These are phyloP conservation scores for Acer yangbiense DNA, from an alignment of 345 rosid species.

Conservation along the genomic window DNA sequence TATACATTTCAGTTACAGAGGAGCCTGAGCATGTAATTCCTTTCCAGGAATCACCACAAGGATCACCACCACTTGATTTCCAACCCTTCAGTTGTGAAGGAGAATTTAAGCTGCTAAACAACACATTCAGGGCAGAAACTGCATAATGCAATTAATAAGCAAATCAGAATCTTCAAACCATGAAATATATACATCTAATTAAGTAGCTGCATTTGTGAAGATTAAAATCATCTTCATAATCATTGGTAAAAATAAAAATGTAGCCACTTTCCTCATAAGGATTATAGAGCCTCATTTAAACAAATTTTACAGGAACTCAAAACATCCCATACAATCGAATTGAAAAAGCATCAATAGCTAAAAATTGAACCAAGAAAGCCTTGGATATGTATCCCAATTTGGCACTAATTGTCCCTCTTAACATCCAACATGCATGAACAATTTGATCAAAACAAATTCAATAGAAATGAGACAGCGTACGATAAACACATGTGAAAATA, in stretches of 20 bases:
- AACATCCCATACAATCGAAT: background rate
- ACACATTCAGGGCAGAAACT: slow-evolving; percentile 86
- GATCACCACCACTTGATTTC: slow-evolving; percentile 81
- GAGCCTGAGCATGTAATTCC: slow-evolving; percentile 88
- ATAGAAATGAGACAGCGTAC: background rate
- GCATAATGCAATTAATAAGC: slow-evolving; percentile 25
- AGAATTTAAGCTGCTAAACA: slow-evolving; percentile 78
- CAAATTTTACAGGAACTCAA: background rate
- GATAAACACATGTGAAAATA: background rate
- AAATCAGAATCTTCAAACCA: slow-evolving; percentile 18
- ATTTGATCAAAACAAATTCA: background rate
- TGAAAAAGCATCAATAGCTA: background rate
- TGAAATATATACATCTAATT: too few species aligned
- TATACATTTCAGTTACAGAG: slow-evolving; percentile 74
- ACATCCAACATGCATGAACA: background rate
- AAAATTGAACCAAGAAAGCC: background rate
- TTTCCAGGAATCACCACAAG: slow-evolving; percentile 86
- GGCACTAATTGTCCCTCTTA: background rate
- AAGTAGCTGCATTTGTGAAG: background rate
- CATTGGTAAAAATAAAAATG: too few species aligned
- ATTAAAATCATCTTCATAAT: too few species aligned
- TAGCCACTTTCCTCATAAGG: too few species aligned
- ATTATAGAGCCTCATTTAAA: background rate
- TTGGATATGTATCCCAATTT: background rate
- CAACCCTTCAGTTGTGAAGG: slow-evolving; percentile 73